phyloP scores from a whole-genome alignment of 257 asterid genomes.

The Cynanchum wilfordii region DNA sequence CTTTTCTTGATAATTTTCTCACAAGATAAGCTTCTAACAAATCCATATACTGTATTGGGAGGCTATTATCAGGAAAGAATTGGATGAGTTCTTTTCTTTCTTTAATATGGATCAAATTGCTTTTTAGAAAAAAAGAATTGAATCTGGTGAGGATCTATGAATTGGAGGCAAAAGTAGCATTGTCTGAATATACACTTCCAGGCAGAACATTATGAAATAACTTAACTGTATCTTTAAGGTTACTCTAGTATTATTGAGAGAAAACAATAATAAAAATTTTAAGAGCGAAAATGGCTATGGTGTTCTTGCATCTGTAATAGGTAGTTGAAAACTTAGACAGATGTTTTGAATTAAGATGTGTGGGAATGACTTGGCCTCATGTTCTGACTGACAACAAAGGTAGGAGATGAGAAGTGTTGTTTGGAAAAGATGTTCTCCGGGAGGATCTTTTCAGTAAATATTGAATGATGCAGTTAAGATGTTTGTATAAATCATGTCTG shows the following conservation, averaged over 20 bases:
- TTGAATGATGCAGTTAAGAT: not conserved
- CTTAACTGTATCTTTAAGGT: not conserved
- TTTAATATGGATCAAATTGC: not conserved
- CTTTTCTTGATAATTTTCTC: not conserved
- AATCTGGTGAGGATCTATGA: not conserved
- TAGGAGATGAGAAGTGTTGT: not conserved
- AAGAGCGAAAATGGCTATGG: not conserved
- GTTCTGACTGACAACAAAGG: not conserved
- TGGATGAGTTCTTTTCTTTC: not conserved
- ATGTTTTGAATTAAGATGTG: not conserved
- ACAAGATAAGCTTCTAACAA: not conserved
- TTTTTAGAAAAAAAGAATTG: not conserved
- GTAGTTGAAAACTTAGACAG: not conserved
- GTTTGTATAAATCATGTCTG: not conserved
- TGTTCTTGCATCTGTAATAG: not conserved
- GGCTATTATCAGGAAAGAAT: not conserved
- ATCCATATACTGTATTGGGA: not conserved
- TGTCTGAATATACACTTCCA: not conserved
- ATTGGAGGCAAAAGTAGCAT: not conserved
- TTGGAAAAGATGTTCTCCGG: not conserved
- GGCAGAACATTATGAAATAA: not conserved
- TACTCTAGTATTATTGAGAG: not conserved
- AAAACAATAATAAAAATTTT: not conserved
- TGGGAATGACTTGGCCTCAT: not conserved
- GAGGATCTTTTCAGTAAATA: not conserved